Evolutionary conservation across 768 basidiomycete species (phyloP).

Genomic region (Albatrellus ellisii): DNA sequence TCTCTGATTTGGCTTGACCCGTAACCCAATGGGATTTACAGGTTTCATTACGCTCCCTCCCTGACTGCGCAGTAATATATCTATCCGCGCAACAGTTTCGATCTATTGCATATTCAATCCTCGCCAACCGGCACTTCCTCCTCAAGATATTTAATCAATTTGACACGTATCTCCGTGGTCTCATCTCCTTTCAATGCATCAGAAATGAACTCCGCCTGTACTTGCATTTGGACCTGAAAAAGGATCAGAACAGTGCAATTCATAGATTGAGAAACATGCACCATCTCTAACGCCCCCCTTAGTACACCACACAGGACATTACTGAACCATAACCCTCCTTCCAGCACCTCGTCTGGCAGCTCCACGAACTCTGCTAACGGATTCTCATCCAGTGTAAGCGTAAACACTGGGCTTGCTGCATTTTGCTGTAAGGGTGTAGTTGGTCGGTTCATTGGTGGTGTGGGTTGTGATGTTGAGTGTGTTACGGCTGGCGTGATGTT

Average conservation of each 20-base stretch:
- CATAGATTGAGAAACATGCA: conserved; percentile 22
- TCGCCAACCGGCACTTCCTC: conserved; percentile 93
- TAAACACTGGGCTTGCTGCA: conserved; percentile 49
- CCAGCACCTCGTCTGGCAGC: conserved; percentile 82
- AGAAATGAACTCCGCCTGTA: conserved; percentile 77
- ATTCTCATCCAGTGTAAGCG: conserved; percentile 87
- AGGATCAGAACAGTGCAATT: not conserved
- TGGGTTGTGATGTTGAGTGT: conserved; percentile 44
- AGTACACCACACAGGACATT: conserved; percentile 93
- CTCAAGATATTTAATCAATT: conserved; percentile 81
- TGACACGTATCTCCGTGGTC: conserved; percentile 85
- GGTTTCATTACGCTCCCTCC: no score
- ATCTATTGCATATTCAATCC: conserved; percentile 33
- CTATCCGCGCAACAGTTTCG: not conserved
- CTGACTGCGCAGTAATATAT: not conserved
- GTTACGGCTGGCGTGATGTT: conserved; percentile 80
- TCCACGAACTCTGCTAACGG: conserved; percentile 96
- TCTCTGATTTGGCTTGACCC: no score
- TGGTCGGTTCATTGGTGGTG: conserved; percentile 29
- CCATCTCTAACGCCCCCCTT: conserved; percentile 93
- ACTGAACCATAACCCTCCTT: conserved; percentile 93
- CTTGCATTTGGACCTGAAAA: conserved; percentile 86
- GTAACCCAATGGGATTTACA: no score
- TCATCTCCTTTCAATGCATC: conserved; percentile 92
- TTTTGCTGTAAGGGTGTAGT: conserved; percentile 21